Percentiles rank a stretch among this genome's conserved stretches.
Evolutionary conservation across 495 filamentous ascomycete species (phyloP).

Genomic region (Talaromyces thailandensis): DNA sequence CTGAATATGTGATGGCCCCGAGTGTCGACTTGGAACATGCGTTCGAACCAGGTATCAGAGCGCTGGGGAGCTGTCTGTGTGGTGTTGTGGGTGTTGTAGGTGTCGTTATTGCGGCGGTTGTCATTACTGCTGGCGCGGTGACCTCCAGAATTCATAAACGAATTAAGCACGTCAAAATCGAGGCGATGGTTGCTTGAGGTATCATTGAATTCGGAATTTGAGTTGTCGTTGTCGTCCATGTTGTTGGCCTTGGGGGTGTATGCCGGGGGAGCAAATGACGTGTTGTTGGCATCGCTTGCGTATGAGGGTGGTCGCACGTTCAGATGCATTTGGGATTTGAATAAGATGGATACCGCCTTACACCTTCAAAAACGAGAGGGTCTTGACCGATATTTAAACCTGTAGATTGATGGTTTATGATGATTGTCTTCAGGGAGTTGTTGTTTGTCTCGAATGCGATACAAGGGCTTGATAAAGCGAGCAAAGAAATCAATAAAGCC

Average conservation of each 20-base stretch:
- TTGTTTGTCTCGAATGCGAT: neutral
- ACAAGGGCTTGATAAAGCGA: neutral
- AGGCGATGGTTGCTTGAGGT: neutral
- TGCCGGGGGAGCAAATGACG: neutral
- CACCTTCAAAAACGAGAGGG: no score
- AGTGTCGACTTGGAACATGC: neutral
- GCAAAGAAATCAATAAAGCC: neutral
- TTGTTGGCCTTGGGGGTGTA: neutral
- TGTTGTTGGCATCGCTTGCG: neutral
- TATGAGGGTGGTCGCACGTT: neutral
- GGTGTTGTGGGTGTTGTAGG: neutral
- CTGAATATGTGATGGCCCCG: neutral
- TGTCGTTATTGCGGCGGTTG: neutral
- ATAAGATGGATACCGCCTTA: neutral
- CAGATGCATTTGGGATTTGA: neutral
- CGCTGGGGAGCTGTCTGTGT: neutral
- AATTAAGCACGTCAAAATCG: neutral
- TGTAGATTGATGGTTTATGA: neutral
- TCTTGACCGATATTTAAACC: neutral
- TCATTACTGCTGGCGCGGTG: neutral
- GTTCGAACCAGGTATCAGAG: neutral
- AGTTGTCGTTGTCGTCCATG: neutral
- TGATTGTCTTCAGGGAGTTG: neutral
- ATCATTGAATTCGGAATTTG: neutral
- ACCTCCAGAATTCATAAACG: neutral